Evolutionary conservation across 1,284 basidiomycete species (phyloP).

Genomic region (Ganoderma lucidum): DNA sequence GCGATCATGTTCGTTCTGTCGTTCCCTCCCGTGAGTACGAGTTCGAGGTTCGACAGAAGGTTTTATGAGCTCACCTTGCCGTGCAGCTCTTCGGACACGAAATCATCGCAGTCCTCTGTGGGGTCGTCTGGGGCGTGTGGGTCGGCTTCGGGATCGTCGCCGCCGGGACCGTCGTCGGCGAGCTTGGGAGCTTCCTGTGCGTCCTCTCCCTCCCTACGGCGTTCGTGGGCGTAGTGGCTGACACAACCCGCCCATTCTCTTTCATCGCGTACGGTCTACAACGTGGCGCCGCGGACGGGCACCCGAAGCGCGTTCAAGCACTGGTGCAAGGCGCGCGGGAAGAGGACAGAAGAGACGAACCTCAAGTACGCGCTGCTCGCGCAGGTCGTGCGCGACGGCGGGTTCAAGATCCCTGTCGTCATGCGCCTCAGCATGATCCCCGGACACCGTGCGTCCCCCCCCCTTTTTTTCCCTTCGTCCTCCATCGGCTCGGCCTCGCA

Average conservation of each 20-base stretch:
- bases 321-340: constrained; percentile 67
- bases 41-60: constrained; percentile 1
- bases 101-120: constrained; percentile 76
- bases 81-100: constrained; percentile 77
- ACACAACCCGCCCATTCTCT: background rate
- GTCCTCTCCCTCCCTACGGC: background rate
- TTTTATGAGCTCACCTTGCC: background rate
- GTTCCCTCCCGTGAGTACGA: constrained; percentile 70
- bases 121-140: constrained; percentile 77
- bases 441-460: constrained; percentile 64
- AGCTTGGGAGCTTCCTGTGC: constrained; percentile 75
- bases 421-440: constrained; percentile 82
- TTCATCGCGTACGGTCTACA: too few relatives aligned
- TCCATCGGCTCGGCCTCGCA: background rate
- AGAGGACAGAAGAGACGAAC: constrained; percentile 74
- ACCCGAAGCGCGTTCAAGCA: constrained; percentile 62
- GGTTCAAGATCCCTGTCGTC: constrained; percentile 78
- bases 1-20: constrained; percentile 80
- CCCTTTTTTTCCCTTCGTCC: background rate
- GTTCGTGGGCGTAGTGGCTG: background rate
- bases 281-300: background rate
- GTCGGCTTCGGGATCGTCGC: constrained; percentile 72
- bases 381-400: constrained; percentile 79
- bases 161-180: constrained; percentile 70
- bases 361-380: constrained; percentile 81